Evolutionary conservation across 1,139 yeast species (phyloP).

Genomic region (Magnusiomyces suaveolens): DNA sequence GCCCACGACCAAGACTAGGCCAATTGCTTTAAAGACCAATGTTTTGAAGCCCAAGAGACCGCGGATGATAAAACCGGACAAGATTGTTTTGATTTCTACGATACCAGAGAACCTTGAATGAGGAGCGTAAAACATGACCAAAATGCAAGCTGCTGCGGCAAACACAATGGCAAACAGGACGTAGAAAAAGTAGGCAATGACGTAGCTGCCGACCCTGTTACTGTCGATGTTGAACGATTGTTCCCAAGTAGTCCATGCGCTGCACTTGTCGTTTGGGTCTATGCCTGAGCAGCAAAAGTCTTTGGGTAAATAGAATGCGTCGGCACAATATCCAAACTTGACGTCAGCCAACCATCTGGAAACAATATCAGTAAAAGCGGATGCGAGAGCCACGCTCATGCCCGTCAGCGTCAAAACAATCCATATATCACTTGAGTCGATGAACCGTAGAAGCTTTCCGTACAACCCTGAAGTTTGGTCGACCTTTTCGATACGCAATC

Average conservation of each 20-base stretch:
- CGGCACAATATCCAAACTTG: conserved; percentile 41
- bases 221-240: conserved; percentile 23
- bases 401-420: conserved; percentile 14
- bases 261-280: conserved; percentile 29
- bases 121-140: conserved; percentile 35
- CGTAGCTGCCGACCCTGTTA: conserved; percentile 25
- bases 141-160: conserved; percentile 30
- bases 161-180: conserved; percentile 30
- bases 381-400: conserved; percentile 16
- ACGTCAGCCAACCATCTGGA: conserved; percentile 58
- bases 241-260: conserved; percentile 39
- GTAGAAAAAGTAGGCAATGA: conserved; percentile 33
- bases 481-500: conserved; percentile 18
- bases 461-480: conserved; percentile 16
- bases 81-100: conserved; percentile 46
- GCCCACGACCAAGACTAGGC: conserved; percentile 58
- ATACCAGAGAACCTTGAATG: conserved; percentile 56
- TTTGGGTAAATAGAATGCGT: conserved; percentile 32
- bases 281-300: conserved; percentile 34
- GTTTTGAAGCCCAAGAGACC: conserved; percentile 42
- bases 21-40: conserved; percentile 42
- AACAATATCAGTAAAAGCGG: conserved; percentile 38
- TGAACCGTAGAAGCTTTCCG: conserved; percentile 14
- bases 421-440: conserved; percentile 14
- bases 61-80: conserved; percentile 28